Conservation (phyloP, 495 filamentous ascomycete species). For the Pyrenula massariospora region DNA sequence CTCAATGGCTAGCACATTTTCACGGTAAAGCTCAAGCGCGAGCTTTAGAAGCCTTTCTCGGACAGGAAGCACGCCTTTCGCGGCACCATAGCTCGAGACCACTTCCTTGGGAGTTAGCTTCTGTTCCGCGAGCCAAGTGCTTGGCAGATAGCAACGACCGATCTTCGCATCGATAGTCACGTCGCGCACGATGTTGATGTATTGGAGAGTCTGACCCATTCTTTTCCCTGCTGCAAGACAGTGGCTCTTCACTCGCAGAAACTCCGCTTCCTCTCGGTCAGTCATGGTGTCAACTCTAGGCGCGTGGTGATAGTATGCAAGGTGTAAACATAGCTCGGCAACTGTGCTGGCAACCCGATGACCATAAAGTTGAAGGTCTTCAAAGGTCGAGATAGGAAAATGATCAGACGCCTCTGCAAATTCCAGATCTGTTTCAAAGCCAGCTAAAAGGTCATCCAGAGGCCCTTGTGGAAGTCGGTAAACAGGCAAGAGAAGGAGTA, state of each 20-base stretch:
- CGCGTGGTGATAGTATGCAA: conserved; percentile 42
- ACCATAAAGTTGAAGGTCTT: conserved; percentile 44
- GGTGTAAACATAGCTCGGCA: conserved; percentile 48
- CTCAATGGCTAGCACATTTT: conserved; percentile 37
- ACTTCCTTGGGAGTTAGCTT: conserved; percentile 39
- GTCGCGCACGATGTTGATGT: conserved; percentile 61
- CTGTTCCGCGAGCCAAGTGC: conserved; percentile 43
- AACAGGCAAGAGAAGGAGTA: conserved; percentile 41
- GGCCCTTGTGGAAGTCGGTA: conserved; percentile 36
- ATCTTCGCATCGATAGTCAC: conserved; percentile 48
- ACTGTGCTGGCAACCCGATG: conserved; percentile 55
- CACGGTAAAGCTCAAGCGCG: conserved; percentile 41
- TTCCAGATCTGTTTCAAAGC: conserved; percentile 49
- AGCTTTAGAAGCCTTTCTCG: conserved; percentile 37
- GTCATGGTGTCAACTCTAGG: conserved; percentile 10
- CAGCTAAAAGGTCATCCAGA: conserved; percentile 44
- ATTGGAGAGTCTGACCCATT: conserved; percentile 61
- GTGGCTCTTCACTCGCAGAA: neutral
- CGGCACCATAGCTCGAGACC: conserved; percentile 28
- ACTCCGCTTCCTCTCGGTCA: conserved; percentile 7
- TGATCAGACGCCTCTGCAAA: conserved; percentile 19
- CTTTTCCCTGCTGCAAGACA: conserved; percentile 33
- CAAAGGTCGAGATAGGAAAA: conserved; percentile 43
- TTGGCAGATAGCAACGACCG: conserved; percentile 50
- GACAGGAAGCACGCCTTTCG: conserved; percentile 26